Evolutionary conservation across 2,329 filamentous ascomycete genomes (phyloP).

Genomic region (Lecanicillium sp.): DNA sequence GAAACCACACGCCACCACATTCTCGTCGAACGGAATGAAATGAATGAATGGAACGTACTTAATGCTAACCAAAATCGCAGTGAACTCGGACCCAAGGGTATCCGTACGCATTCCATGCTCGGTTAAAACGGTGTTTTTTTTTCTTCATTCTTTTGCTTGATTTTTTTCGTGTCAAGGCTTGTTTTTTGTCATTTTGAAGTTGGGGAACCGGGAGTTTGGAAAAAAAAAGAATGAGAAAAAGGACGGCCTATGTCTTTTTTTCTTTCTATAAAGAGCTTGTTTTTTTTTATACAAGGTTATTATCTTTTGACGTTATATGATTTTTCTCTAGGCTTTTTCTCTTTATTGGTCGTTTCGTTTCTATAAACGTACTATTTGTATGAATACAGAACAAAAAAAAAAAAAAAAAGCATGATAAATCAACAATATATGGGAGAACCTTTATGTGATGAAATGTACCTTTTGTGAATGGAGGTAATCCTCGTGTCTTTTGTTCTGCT

Average conservation of each 20-base stretch:
- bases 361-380: neutral
- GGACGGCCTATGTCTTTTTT: neutral
- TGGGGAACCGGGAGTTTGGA: slow-evolving; percentile 9
- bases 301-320: neutral
- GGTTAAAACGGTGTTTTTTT: slow-evolving; percentile 24
- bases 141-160: neutral
- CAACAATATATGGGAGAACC: neutral
- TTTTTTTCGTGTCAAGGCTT: too few relatives aligned
- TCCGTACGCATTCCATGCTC: slow-evolving; percentile 49
- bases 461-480: too few relatives aligned
- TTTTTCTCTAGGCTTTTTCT: too few relatives aligned
- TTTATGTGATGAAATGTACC: too few relatives aligned
- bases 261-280: neutral
- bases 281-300: too few relatives aligned
- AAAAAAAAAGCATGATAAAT: neutral
- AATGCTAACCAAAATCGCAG: too few relatives aligned
- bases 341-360: neutral
- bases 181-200: too few relatives aligned
- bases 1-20: too few relatives aligned
- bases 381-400: neutral
- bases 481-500: too few relatives aligned
- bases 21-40: too few relatives aligned
- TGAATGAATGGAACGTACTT: too few relatives aligned
- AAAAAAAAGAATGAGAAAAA: neutral
- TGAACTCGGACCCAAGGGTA: slow-evolving; percentile 48